Evolutionary conservation across 345 rosid species (phyloP).

Genomic region (Psidium guajava): DNA sequence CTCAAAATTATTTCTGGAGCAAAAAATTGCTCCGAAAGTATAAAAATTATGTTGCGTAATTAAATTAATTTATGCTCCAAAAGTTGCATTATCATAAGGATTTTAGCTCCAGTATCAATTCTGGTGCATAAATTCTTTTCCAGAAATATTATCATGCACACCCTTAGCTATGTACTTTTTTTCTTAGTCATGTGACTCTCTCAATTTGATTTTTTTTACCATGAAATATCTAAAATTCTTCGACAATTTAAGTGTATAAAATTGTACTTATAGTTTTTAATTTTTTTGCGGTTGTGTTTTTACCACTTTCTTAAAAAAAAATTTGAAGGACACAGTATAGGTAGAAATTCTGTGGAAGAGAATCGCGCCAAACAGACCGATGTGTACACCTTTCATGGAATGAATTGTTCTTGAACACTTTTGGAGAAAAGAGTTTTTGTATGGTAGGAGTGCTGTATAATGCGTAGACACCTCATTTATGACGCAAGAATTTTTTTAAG

Average conservation of each 20-base stretch:
- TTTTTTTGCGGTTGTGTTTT: background rate
- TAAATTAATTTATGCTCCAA: too few species aligned
- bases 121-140: too few species aligned
- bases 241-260: background rate
- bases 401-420: background rate
- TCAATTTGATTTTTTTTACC: background rate
- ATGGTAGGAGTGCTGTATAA: background rate
- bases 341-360: background rate
- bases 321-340: background rate
- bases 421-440: background rate
- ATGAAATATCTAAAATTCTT: background rate
- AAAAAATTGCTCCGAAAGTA: too few species aligned
- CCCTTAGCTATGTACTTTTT: background rate
- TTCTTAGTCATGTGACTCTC: background rate
- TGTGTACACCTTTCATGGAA: background rate
- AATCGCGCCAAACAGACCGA: background rate
- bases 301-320: background rate
- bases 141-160: too few species aligned
- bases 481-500: background rate
- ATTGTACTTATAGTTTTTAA: background rate
- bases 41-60: too few species aligned
- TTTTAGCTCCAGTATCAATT: too few species aligned
- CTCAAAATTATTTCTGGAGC: too few species aligned
- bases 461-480: background rate
- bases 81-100: too few species aligned